Base-by-base conservation (phyloP, 192 early-diverging fungal genomes). In the Coemansia sp. region DNA sequence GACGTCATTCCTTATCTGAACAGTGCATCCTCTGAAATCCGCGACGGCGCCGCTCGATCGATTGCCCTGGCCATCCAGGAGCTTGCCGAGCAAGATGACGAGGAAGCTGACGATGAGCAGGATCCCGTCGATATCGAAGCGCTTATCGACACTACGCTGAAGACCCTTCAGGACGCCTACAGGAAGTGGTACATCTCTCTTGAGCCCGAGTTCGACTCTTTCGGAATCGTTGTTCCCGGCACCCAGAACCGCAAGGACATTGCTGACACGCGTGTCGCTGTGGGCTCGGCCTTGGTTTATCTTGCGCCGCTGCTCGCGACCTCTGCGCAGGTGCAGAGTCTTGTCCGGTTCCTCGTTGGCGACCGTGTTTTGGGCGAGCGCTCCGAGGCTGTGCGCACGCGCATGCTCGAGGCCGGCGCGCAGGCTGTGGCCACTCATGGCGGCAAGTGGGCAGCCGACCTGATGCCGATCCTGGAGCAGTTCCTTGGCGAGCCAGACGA, bases 151-250 rank as follows among this genome's bases (percentile, higher is more conserved):
- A 7, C 9, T 0, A 54, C 69, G 50, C 61, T 81, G 19, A 20
- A 28, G 6, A 25, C 47, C 42, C 63, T 81, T 27, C 53, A 65
- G 53, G 48, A 39, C 10, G 69, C 69, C 47, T 82, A 79, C 49
- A 30, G 47, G 24, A 14, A 28, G 28, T 71, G 86, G 86, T 82
- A 87, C 39, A 72, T 83, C 36, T 80, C 91, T 13, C 84, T 94
- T 19, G 85, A 85, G 24, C 95, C 95, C 9, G 89, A 95, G 64
- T 94, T 90, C 58, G 94, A 99, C 67, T 87, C 88, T 51, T 95
- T 83, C 62, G 95, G 94, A 42, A 89, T 99, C 60, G 82, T 95
- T 0, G 93, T 91, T 29, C 88, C 89, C 1, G 90, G 87, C 55
- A 90, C 93, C 0, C 70, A 96, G 58, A 84, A 92, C 77, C 89